Percentiles rank a stretch among this genome's conserved stretches.
phyloP scores from a whole-genome alignment of 2,329 filamentous ascomycete species.

The Arthroderma sp. region DNA sequence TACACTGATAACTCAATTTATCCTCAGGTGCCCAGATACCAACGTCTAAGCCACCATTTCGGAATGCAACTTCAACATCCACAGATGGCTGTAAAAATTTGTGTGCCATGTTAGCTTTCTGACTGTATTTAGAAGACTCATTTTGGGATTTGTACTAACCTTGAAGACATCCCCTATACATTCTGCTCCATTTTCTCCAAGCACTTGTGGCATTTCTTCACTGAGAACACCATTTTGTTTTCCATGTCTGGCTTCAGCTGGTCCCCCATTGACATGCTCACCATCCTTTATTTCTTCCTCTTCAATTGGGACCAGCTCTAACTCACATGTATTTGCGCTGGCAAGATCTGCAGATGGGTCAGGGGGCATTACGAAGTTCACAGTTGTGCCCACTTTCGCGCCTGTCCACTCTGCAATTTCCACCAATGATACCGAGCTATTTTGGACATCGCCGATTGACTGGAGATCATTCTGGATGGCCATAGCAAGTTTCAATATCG shows the following conservation, averaged over 20 bases:
- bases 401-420: slow-evolving; percentile 68
- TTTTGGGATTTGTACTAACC: slow-evolving; percentile 8
- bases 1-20: slow-evolving; percentile 6
- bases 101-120: slow-evolving; percentile 10
- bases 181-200: neutral
- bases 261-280: slow-evolving; percentile 3
- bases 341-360: slow-evolving; percentile 14
- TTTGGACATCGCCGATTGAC: slow-evolving; percentile 43
- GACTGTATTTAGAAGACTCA: neutral
- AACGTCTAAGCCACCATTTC: slow-evolving; percentile 36
- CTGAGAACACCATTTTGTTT: neutral
- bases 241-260: neutral
- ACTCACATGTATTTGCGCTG: neutral
- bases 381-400: slow-evolving; percentile 54
- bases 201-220: neutral
- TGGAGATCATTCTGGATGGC: slow-evolving; percentile 56
- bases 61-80: slow-evolving; percentile 42
- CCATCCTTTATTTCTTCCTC: slow-evolving; percentile 1
- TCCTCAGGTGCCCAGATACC: slow-evolving; percentile 36
- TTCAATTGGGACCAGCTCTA: slow-evolving; percentile 2
- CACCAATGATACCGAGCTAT: slow-evolving; percentile 49
- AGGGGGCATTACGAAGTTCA: slow-evolving; percentile 63
- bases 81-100: slow-evolving; percentile 33
- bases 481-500: slow-evolving; percentile 40
- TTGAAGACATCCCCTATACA: slow-evolving; percentile 9